These are phyloP conservation scores for Flaveria floridana DNA, from an alignment of 140 eudicot species.

Conservation along the genomic window DNA sequence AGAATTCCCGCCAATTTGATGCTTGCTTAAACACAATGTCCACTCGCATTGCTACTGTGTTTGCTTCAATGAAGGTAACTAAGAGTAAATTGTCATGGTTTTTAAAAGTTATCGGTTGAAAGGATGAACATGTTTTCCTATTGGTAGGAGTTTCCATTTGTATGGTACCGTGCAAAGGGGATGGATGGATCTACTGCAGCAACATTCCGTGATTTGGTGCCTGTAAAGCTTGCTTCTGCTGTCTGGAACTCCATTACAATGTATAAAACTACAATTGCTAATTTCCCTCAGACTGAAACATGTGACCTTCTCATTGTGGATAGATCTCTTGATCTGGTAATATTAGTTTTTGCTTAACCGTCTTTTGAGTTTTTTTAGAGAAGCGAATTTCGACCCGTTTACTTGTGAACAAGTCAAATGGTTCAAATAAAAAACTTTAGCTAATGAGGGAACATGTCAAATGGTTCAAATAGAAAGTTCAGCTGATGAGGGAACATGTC, in stretches of 20 bases:
- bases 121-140: conserved; percentile 24
- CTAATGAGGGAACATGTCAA: not conserved
- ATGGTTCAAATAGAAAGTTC: not conserved
- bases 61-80: conserved; percentile 91
- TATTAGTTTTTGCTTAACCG: not conserved
- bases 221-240: conserved; percentile 82
- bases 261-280: conserved; percentile 69
- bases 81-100: conserved; percentile 4
- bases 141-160: conserved; percentile 73
- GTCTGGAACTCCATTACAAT: conserved; percentile 66
- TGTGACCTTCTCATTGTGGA: conserved; percentile 87
- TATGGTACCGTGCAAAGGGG: conserved; percentile 77
- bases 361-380: not conserved
- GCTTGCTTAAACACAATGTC: conserved; percentile 68
- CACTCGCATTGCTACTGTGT: conserved; percentile 82
- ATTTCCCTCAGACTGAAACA: conserved; percentile 87
- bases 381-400: not conserved
- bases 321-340: conserved; percentile 85
- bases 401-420: not conserved
- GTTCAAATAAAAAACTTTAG: not conserved
- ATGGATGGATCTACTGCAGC: conserved; percentile 46
- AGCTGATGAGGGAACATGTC: not conserved
- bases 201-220: conserved; percentile 56
- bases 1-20: conserved; percentile 67
- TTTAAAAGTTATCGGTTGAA: conserved; percentile 7